These are phyloP conservation scores for Aaosphaeria arxii DNA, from an alignment of 2,329 filamentous ascomycete species.

Conservation along the genomic window DNA sequence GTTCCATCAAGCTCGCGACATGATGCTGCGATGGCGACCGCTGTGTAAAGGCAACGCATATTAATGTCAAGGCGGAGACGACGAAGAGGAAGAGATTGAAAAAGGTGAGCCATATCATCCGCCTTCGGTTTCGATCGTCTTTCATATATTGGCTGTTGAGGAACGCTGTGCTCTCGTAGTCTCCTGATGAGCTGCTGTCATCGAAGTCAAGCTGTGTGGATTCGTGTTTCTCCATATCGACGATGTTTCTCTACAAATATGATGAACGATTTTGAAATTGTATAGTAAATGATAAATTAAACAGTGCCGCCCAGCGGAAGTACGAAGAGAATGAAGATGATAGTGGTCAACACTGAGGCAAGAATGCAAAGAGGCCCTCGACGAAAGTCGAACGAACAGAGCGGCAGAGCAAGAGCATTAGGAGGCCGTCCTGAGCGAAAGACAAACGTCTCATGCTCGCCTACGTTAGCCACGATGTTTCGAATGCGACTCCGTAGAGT, in stretches of 20 bases:
- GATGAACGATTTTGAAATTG: slow-evolving; percentile 1
- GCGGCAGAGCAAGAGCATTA: no score
- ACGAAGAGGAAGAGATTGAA: slow-evolving; percentile 33
- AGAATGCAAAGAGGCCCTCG: no score
- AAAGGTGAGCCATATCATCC: slow-evolving; percentile 26
- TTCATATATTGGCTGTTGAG: slow-evolving; percentile 20
- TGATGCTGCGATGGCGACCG: slow-evolving; percentile 18
- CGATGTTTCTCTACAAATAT: background rate
- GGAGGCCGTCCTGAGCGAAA: no score
- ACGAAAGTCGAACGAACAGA: no score
- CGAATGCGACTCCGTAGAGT: no score
- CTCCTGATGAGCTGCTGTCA: slow-evolving; percentile 14
- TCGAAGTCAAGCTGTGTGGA: slow-evolving; percentile 1
- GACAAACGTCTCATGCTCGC: no score
- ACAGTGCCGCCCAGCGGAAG: no score
- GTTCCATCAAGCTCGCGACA: slow-evolving; percentile 28
- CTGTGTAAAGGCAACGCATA: slow-evolving; percentile 31
- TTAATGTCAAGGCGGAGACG: slow-evolving; percentile 25
- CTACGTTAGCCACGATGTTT: no score
- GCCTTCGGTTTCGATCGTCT: slow-evolving; percentile 18
- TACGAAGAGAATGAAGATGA: no score
- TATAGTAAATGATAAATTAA: no score
- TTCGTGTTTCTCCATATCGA: slow-evolving; percentile 27
- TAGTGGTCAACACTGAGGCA: no score
- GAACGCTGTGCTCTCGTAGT: slow-evolving; percentile 27